Conservation (phyloP, 163 green algal genomes). For the Volvox carteri region DNA sequence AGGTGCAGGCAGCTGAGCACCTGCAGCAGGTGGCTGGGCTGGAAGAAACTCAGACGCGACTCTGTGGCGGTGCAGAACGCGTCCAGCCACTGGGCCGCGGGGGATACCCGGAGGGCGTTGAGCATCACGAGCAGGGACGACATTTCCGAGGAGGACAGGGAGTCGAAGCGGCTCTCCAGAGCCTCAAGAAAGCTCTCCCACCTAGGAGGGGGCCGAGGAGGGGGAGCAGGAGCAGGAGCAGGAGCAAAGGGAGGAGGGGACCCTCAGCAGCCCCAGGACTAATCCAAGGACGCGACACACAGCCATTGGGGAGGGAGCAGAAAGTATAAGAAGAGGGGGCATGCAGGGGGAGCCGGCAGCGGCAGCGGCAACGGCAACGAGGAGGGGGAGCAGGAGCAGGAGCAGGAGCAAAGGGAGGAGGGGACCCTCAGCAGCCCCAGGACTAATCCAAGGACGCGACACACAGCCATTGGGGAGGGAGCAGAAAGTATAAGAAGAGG, state of each 20-base stretch:
- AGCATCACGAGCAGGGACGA: constrained; percentile 46
- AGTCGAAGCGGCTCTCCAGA: constrained; percentile 32
- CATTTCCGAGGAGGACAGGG: constrained; percentile 35
- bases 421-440: too few relatives aligned
- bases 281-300: neutral
- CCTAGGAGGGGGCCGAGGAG: neutral
- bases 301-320: neutral
- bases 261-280: too few relatives aligned
- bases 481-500: neutral
- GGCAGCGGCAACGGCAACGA: too few relatives aligned
- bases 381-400: neutral
- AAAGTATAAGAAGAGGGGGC: neutral
- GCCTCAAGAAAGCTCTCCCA: constrained; percentile 45
- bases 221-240: neutral
- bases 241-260: neutral
- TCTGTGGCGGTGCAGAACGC: constrained; percentile 40
- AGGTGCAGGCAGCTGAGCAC: constrained; percentile 53
- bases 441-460: too few relatives aligned
- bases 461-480: neutral
- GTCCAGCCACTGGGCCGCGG: constrained; percentile 40
- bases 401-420: neutral
- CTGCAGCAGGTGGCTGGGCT: constrained; percentile 44
- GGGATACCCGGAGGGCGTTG: constrained; percentile 45
- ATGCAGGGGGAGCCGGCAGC: too few relatives aligned
- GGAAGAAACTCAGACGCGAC: constrained; percentile 14